Base-by-base conservation (phyloP, 192 early-diverging fungal genomes). In the Rhizophagus prolifer region DNA sequence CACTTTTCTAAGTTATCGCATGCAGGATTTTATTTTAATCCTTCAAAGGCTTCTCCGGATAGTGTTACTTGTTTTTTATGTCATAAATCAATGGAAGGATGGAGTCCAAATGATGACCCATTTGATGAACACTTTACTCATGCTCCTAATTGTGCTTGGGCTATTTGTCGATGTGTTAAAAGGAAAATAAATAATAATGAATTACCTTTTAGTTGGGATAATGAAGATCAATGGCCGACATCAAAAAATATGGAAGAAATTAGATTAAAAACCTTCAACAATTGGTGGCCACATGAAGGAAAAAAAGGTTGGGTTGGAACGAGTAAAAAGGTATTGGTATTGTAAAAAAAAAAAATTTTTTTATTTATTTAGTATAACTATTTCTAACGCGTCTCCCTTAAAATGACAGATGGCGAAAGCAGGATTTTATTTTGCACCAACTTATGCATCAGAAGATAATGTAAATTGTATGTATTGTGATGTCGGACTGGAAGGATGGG, bases 41-140 rank as follows among this genome's bases (percentile, higher is more conserved):
- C 80, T 1, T 13, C 46, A 25, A 1, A 44, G 8, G 14, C n/a
- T 5, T 74, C 77, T 2, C 60, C 44, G 9, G 82, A 83, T 70
- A 83, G 81, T 67, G 82, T 83, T 5, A 58, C 81, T 12, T 83
- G 82, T 58, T 83, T 79, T 58, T 64, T 83, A 21, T 83, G 82
- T 44, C 28, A 64, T n/a, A 81, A 81, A 31, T 79, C 79, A 14
- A 74, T 83, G 2, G 80, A 81, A 58, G 75, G 72, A 1, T 83
- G 82, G 82, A 31, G 46, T 23, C 34, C 58, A 10, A 58, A 41
- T 0, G 80, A 81, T 10, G 78, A 81, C 36, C 82, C 82, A 3
- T 74, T 65, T 16, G 64, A 77, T 19, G 78, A 83, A 61, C 82
- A 83, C 63, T 16, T 77, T 2, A 59, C 59, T 25, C 75, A 79